These are phyloP conservation scores for Ogataea salicorniae DNA, from an alignment of 805 yeast species.

Conservation along the genomic window DNA sequence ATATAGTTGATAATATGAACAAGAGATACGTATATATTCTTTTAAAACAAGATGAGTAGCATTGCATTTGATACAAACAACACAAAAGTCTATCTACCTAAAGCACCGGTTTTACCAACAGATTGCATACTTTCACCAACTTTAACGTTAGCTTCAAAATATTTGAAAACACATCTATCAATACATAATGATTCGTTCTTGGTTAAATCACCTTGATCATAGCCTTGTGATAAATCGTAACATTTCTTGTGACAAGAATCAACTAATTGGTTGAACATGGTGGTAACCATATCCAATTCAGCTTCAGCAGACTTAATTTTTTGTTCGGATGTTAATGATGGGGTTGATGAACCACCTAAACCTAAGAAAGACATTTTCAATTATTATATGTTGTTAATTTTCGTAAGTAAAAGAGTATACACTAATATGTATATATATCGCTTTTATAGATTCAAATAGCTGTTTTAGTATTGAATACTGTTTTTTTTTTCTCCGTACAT, in stretches of 20 bases:
- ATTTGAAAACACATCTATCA: constrained; percentile 94
- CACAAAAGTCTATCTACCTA: constrained; percentile 12
- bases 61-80: too few relatives aligned
- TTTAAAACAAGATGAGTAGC: too few relatives aligned
- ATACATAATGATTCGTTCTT: constrained; percentile 82
- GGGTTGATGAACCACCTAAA: constrained; percentile 62
- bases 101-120: constrained; percentile 32
- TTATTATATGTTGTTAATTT: not conserved
- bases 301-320: constrained; percentile 91
- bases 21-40: too few relatives aligned
- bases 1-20: too few relatives aligned
- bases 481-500: too few relatives aligned
- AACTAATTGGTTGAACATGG: constrained; percentile 89
- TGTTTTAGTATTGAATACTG: too few relatives aligned
- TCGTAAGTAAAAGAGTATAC: too few relatives aligned
- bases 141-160: constrained; percentile 89
- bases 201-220: constrained; percentile 67
- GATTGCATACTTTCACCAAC: constrained; percentile 68
- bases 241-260: constrained; percentile 88
- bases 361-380: constrained; percentile 63
- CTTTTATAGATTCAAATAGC: too few relatives aligned
- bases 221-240: constrained; percentile 48
- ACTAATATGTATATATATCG: too few relatives aligned
- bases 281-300: constrained; percentile 94
- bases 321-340: constrained; percentile 68